A percentile compares a stretch with the other conserved stretches of the same genome.
Evolutionary conservation across 2,329 filamentous ascomycete species (phyloP).

Genomic region (Aspergillus alliaceus): DNA sequence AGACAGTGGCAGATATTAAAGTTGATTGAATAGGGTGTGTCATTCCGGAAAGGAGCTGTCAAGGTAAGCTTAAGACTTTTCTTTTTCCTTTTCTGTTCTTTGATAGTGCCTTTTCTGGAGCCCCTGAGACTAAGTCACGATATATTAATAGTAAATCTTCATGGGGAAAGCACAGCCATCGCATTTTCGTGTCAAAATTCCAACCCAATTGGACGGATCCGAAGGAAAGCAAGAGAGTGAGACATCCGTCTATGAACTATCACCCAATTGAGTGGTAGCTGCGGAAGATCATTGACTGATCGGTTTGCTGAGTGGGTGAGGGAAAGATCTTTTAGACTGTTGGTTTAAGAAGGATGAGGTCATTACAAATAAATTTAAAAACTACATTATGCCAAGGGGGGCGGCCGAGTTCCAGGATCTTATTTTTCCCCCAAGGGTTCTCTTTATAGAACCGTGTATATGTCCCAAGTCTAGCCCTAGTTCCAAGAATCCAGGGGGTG

Average conservation of each 20-base stretch:
- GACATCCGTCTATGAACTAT: background rate
- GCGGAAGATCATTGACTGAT: background rate
- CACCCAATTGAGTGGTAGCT: background rate
- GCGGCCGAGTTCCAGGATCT: too few relatives aligned
- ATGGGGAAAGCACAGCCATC: background rate
- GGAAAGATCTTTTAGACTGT: background rate
- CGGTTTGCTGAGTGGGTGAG: background rate
- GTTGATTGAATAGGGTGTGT: background rate
- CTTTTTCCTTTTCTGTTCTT: background rate
- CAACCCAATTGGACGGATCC: background rate
- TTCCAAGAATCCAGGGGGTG: too few relatives aligned
- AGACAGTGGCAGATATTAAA: background rate
- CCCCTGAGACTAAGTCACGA: background rate
- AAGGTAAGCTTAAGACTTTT: background rate
- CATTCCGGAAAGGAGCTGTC: background rate
- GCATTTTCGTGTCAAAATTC: background rate
- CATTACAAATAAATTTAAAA: background rate
- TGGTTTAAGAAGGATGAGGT: background rate
- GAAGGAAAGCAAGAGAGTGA: background rate
- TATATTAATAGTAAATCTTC: background rate
- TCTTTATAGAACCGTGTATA: too few relatives aligned
- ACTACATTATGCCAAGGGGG: too few relatives aligned
- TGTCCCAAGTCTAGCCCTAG: too few relatives aligned
- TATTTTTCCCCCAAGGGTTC: too few relatives aligned
- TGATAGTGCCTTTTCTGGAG: background rate